Evolutionary conservation across 306 rosid genomes (phyloP), one percentile per base, ranked within the genome.

Genomic region (Cicer bijugum): DNA sequence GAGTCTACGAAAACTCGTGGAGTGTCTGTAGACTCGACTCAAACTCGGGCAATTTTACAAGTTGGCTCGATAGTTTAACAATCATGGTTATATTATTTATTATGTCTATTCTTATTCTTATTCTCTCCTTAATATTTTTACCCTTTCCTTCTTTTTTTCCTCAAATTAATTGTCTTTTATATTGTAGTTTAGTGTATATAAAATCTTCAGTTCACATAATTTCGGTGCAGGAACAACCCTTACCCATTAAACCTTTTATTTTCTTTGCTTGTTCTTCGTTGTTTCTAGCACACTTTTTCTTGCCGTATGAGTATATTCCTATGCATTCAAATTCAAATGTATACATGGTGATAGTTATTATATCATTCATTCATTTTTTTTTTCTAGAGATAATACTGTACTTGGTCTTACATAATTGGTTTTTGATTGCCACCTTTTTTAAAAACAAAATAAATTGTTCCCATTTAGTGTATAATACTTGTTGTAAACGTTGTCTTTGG

Each of bases 121-220:
- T 47, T 38, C 19, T 35, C 56, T 71, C 43, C 69, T 39, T 11
- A 52, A 37, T 45, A 58, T 12, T 70, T 45, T 72, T 14, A 15
- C 70, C 68, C 12, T 75, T 53, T 17, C 33, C 77, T 69, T 2
- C 4, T 70, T 60, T 45, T 7, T 9, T 17, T 15, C 0, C 6
- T 14, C 20, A 39, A 75, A 75, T 74, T 79, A 77, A 35, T 73
- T 77, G 74, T 78, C 62, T 80, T 75, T 83, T 79, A 82, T 66
- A 44, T 43, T 66, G 82, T 87, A 88, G 83, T 81, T 77, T 84
- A 89, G 89, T 89, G 92, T 93, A 83, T 79, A 93, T 93, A 89
- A 83, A 82, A 56, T 67, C 72, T 69, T 80, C 78, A 75, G 55
- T 82, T 71, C 79, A 23, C 12, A 12, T 64, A 64, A 64, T 20